Evolutionary conservation across 176 grass and related monocot species (phyloP).

Genomic region (Themeda triandra): DNA sequence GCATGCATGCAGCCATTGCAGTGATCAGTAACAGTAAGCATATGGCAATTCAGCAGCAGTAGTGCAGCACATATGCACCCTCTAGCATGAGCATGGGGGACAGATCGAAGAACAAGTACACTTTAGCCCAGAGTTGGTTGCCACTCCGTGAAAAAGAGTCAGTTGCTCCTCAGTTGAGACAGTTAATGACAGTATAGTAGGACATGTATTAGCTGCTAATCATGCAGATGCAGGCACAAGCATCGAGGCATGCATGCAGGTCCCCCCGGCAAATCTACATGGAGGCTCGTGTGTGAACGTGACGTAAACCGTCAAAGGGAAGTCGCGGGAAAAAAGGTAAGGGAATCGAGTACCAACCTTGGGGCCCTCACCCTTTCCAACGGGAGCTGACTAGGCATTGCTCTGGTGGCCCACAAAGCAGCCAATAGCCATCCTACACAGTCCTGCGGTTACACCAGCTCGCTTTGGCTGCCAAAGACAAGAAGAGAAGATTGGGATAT

Average conservation of each 20-base stretch:
- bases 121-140: background rate
- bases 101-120: background rate
- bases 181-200: conserved; percentile 24
- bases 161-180: conserved; percentile 18
- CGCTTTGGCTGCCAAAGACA: conserved; percentile 57
- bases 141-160: background rate
- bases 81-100: background rate
- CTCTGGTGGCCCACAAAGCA: conserved; percentile 35
- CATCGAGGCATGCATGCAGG: conserved; percentile 32
- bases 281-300: conserved; percentile 84
- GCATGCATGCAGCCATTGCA: conserved; percentile 27
- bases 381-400: conserved; percentile 38
- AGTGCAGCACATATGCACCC: background rate
- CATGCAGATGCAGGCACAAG: conserved; percentile 34
- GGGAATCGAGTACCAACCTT: conserved; percentile 59
- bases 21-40: background rate
- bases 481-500: conserved; percentile 74
- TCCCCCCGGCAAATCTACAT: conserved; percentile 66
- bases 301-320: conserved; percentile 76
- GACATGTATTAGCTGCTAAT: conserved; percentile 39
- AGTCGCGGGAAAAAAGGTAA: conserved; percentile 22
- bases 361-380: conserved; percentile 67
- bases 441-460: conserved; percentile 21
- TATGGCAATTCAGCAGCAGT: background rate
- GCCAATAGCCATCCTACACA: conserved; percentile 41